These are phyloP conservation scores for Albugo candida DNA, from an alignment of 352 stramenopile genomes.

Conservation along the genomic window DNA sequence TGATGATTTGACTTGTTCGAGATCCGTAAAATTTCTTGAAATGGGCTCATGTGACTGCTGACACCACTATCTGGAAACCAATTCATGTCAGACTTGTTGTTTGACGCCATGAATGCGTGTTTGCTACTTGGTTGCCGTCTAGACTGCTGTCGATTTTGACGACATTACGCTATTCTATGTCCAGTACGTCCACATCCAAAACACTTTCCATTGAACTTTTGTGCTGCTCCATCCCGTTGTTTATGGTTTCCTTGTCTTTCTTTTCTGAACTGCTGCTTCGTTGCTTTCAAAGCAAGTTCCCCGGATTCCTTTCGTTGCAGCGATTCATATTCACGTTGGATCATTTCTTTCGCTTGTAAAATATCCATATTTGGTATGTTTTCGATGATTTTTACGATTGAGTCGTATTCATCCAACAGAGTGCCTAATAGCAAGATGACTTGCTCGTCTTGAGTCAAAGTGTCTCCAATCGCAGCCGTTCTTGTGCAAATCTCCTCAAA, in stretches of 20 bases:
- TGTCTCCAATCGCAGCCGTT: slow-evolving; percentile 7
- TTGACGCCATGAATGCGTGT: no score
- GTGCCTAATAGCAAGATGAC: slow-evolving; percentile 1
- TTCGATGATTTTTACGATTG: slow-evolving; percentile 11
- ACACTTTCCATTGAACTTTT: background rate
- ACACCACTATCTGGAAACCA: no score
- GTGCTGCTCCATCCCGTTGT: no score
- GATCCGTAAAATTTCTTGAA: slow-evolving; percentile 3
- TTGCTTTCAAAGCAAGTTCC: background rate
- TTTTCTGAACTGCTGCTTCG: background rate
- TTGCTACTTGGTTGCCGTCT: no score
- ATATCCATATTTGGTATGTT: slow-evolving; percentile 1
- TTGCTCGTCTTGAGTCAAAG: slow-evolving; percentile 6
- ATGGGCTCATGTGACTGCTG: slow-evolving; percentile 10
- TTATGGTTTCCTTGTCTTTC: no score
- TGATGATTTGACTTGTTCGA: background rate
- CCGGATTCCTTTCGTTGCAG: background rate
- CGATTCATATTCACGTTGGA: slow-evolving; percentile 4
- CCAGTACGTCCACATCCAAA: background rate
- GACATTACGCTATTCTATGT: background rate
- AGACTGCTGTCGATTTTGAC: background rate
- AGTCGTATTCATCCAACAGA: slow-evolving; percentile 6
- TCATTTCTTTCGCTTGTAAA: slow-evolving; percentile 9
- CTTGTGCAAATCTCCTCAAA: slow-evolving; percentile 10
- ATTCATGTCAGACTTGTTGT: no score